Conservation (phyloP, 257 asterid species). For the Scutellaria barbata region DNA sequence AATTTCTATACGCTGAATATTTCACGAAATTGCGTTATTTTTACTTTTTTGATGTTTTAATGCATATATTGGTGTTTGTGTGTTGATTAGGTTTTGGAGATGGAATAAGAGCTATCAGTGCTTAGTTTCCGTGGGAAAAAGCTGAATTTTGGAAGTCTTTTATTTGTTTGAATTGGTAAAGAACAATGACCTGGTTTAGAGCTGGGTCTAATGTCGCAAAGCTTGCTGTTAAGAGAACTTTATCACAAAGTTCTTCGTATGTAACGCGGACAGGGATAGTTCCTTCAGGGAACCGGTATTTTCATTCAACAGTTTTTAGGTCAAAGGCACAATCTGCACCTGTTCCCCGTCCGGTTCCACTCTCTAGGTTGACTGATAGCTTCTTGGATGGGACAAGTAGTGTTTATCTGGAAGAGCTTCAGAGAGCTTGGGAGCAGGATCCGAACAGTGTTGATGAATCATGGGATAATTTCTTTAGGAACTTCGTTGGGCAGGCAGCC, state of each 20-base stretch:
- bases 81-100: constrained; percentile 36
- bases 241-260: constrained; percentile 54
- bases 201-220: constrained; percentile 79
- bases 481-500: constrained; percentile 88
- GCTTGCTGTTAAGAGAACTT: constrained; percentile 72
- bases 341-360: constrained; percentile 86
- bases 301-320: constrained; percentile 65
- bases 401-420: constrained; percentile 93
- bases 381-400: constrained; percentile 98
- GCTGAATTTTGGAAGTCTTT: constrained; percentile 19
- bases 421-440: constrained; percentile 96
- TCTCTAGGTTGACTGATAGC: constrained; percentile 91
- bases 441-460: constrained; percentile 88
- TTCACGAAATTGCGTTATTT: constrained; percentile 2
- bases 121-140: constrained; percentile 28
- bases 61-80: constrained; percentile 25
- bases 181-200: constrained; percentile 83
- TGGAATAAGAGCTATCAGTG: constrained; percentile 31
- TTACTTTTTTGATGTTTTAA: constrained; percentile 17
- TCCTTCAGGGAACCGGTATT: constrained; percentile 52
- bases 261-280: constrained; percentile 46
- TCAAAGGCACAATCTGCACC: constrained; percentile 86
- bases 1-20: neutral
- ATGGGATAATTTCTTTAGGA: constrained; percentile 91
- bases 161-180: constrained; percentile 26